A percentile compares a stretch with the other conserved stretches of the same genome.
These are phyloP conservation scores for Trichoderma simmonsii DNA, from an alignment of 2,329 filamentous ascomycete species.

Conservation along the genomic window DNA sequence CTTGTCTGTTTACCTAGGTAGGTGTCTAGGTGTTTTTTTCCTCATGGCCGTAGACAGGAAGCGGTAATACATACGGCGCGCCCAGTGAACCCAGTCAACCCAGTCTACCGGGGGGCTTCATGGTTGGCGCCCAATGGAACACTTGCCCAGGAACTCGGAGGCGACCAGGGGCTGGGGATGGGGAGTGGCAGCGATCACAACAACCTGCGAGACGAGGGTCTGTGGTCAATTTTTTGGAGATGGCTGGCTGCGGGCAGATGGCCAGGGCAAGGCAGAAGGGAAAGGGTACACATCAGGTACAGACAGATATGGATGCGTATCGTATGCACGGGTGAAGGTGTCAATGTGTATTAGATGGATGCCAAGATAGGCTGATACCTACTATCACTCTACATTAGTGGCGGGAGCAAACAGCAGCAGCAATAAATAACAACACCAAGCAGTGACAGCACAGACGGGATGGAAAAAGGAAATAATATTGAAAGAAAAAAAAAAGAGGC, in stretches of 20 bases:
- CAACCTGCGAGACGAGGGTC: background rate
- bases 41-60: background rate
- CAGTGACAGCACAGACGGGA: background rate
- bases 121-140: conserved; percentile 6
- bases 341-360: too few species aligned
- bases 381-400: background rate
- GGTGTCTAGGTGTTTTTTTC: background rate
- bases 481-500: background rate
- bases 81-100: background rate
- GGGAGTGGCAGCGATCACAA: conserved; percentile 5
- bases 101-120: background rate
- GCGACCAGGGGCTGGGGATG: conserved; percentile 1
- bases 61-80: conserved; percentile 9
- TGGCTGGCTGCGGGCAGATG: background rate
- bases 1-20: background rate
- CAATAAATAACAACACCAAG: background rate
- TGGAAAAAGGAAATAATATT: background rate
- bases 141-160: conserved; percentile 11
- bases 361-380: background rate
- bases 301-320: background rate
- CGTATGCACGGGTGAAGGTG: too few species aligned
- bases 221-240: background rate
- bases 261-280: background rate
- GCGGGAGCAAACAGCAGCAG: background rate
- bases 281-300: background rate